Percentiles rank a stretch among this genome's conserved stretches.
Evolutionary conservation across 441 rosid species (phyloP).

Genomic region (Bruguiera hainesii): DNA sequence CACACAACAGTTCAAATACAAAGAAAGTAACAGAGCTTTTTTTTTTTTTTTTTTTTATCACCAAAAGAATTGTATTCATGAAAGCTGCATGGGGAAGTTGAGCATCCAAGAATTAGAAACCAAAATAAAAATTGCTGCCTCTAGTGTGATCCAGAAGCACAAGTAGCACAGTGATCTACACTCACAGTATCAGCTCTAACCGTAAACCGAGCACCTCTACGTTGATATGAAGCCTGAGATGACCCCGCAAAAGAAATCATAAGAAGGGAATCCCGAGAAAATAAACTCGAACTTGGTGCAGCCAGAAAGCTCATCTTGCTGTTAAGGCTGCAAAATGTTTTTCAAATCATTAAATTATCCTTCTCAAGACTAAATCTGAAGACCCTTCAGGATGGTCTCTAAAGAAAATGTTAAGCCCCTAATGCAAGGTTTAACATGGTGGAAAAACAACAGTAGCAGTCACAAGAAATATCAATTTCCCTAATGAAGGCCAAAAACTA

Average conservation of each 20-base stretch:
- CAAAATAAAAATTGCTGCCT: conserved; percentile 2
- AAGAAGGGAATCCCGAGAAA: conserved; percentile 55
- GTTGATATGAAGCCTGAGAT: conserved; percentile 38
- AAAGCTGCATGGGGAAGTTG: not conserved
- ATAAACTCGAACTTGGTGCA: conserved; percentile 59
- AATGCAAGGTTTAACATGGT: not conserved
- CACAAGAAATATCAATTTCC: not conserved
- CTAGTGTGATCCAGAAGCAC: conserved; percentile 8
- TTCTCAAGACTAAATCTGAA: not conserved
- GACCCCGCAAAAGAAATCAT: conserved; percentile 40
- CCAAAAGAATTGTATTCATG: not conserved
- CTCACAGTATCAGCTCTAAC: conserved; percentile 91
- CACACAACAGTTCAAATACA: conserved; percentile 2
- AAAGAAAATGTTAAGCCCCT: not conserved
- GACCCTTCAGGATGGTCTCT: not conserved
- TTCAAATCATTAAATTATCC: conserved; percentile 5
- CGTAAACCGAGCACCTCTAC: conserved; percentile 57
- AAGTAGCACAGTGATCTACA: conserved; percentile 25
- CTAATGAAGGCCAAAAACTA: conserved; percentile 1
- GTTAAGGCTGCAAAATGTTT: conserved; percentile 31
- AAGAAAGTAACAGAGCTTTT: not conserved
- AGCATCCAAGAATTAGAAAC: not conserved
- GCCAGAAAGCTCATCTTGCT: conserved; percentile 51
- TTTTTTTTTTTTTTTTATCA: not conserved
- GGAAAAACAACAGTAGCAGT: not conserved